Percentiles rank a stretch among this genome's conserved stretches.
Evolutionary conservation across 257 asterid species (phyloP).

Genomic region (Handroanthus guayacan): DNA sequence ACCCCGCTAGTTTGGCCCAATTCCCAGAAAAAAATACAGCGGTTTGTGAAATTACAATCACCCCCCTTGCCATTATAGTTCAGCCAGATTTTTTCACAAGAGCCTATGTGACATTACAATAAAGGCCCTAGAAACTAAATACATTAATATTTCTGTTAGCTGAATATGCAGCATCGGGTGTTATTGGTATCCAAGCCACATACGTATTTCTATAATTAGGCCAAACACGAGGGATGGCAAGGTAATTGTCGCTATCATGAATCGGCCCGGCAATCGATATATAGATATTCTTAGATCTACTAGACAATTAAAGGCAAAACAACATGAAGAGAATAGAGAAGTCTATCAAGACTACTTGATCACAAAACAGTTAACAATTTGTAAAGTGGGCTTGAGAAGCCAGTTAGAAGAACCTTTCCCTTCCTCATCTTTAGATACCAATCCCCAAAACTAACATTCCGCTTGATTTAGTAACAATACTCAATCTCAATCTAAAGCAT

Average conservation of each 20-base stretch:
- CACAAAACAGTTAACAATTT: slow-evolving; percentile 3
- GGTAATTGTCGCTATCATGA: background rate
- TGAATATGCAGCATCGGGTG: no score
- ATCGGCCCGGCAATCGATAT: background rate
- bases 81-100: no score
- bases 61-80: no score
- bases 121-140: no score
- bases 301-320: background rate
- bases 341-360: slow-evolving; percentile 4
- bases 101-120: no score
- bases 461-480: background rate
- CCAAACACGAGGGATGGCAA: no score
- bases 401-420: background rate
- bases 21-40: no score
- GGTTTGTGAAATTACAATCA: no score
- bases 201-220: no score
- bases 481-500: background rate
- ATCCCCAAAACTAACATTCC: background rate
- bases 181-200: no score
- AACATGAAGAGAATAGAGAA: background rate
- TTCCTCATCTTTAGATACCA: background rate
- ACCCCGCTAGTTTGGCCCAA: no score
- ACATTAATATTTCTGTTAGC: no score
- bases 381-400: slow-evolving; percentile 7
- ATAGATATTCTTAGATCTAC: background rate